Base-by-base conservation (phyloP, 192 early-diverging fungal species). In the Backusella luteola region DNA sequence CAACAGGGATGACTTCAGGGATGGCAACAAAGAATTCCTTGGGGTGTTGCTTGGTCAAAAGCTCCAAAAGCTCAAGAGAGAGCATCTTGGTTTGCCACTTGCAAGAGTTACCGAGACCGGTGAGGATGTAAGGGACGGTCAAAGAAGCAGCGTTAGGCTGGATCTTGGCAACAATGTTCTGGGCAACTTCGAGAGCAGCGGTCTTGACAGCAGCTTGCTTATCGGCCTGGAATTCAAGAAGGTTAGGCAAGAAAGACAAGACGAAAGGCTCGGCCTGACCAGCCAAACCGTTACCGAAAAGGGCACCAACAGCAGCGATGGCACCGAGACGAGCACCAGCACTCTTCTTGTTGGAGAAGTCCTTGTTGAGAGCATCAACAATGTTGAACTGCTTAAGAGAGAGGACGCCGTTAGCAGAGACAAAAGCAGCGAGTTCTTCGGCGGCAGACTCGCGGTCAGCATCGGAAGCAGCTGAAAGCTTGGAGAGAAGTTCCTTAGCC, bases 71-170 rank as follows among this genome's bases (percentile, higher is more conserved):
- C 59, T 79, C 75, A 76, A 88, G 73, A 63, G 86, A 77, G 76
- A 83, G 82, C 21, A 81, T 79, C 88, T 93, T 92, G 77, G 91
- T 91, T 73, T 91, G 89, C 89, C 91, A 90, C 84, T 91, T 95
- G 78, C 91, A 87, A 73, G 91, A 90, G 84, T 93, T 93, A 74
- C 88, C 85, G 77, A 94, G 87, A 69, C 87, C 89, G 59, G 86
- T 87, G 73, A 89, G 78, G 69, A 93, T 84, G 76, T 89, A 81
- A 38, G 91, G 91, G 42, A 95, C 87, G 79, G 92, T 80, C 68
- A 86, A 71, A 68, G 77, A 73, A 63, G 83, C 80, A 66, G 88
- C 83, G 36, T 84, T 79, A 63, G 87, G 74, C 75, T 85, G 85
- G 73, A 83, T 77, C 49, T 81, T 83, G 73, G 69, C 66, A 73